Conservation (phyloP, 2,329 filamentous ascomycete genomes). For the Dichotomopilus funicola region DNA sequence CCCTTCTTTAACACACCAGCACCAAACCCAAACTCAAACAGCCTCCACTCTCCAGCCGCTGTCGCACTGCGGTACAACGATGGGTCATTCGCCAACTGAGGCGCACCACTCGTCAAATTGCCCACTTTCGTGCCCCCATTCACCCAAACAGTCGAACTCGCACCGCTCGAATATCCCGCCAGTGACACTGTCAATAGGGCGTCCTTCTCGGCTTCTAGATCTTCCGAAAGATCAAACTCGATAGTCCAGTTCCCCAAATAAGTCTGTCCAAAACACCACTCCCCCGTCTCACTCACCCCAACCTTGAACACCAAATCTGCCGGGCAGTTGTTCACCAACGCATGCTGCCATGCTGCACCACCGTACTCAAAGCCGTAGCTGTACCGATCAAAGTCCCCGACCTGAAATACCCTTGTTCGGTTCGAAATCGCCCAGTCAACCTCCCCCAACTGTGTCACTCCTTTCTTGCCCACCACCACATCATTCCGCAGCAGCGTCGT, state of each 20-base stretch:
- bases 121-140: background rate
- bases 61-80: background rate
- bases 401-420: background rate
- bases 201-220: background rate
- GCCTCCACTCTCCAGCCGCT: background rate
- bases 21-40: background rate
- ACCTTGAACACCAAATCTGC: background rate
- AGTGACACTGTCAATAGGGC: background rate
- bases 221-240: background rate
- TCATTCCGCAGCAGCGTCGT: background rate
- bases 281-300: background rate
- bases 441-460: background rate
- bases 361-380: background rate
- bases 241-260: background rate
- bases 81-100: background rate
- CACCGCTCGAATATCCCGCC: background rate
- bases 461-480: background rate
- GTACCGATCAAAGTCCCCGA: background rate
- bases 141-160: background rate
- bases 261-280: background rate
- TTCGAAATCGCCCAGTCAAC: background rate
- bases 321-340: background rate
- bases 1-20: background rate
- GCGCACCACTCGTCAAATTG: background rate
- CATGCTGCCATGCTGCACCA: background rate